Evolutionary conservation across 768 basidiomycete species (phyloP).

Genomic region (Tylopilus plumbeoviolaceoides): DNA sequence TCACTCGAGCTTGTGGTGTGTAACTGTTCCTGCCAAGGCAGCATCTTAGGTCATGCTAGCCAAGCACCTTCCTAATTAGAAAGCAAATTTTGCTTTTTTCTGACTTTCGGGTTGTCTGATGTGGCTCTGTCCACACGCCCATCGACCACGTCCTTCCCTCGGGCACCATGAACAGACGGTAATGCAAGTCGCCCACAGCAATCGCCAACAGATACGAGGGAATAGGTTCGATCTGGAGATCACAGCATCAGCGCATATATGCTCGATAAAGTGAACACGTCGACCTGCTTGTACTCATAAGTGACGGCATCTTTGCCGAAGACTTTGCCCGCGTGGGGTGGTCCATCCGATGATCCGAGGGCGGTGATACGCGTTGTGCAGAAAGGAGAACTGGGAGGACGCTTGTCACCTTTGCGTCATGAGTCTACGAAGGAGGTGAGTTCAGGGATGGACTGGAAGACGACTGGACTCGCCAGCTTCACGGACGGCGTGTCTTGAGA

Average conservation of each 20-base stretch:
- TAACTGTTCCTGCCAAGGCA: too few relatives aligned
- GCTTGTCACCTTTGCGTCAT: conserved; percentile 72
- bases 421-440: conserved; percentile 49
- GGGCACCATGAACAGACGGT: conserved; percentile 54
- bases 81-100: too few relatives aligned
- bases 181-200: conserved; percentile 78
- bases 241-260: neutral
- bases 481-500: too few relatives aligned
- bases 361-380: conserved; percentile 75
- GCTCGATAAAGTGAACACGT: conserved; percentile 7
- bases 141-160: conserved; percentile 71
- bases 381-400: conserved; percentile 86
- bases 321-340: conserved; percentile 66
- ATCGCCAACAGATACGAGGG: conserved; percentile 76
- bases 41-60: too few relatives aligned
- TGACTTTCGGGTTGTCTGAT: too few relatives aligned
- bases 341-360: conserved; percentile 60
- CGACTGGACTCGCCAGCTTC: too few relatives aligned
- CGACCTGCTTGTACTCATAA: conserved; percentile 76
- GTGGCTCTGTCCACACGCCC: conserved; percentile 92
- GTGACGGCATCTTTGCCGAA: conserved; percentile 71
- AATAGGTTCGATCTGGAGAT: conserved; percentile 70
- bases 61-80: too few relatives aligned
- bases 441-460: neutral
- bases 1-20: too few relatives aligned